A percentile compares a stretch with the other conserved stretches of the same genome.
phyloP scores from a whole-genome alignment of 768 basidiomycete species.

The Lentinula raphanica region DNA sequence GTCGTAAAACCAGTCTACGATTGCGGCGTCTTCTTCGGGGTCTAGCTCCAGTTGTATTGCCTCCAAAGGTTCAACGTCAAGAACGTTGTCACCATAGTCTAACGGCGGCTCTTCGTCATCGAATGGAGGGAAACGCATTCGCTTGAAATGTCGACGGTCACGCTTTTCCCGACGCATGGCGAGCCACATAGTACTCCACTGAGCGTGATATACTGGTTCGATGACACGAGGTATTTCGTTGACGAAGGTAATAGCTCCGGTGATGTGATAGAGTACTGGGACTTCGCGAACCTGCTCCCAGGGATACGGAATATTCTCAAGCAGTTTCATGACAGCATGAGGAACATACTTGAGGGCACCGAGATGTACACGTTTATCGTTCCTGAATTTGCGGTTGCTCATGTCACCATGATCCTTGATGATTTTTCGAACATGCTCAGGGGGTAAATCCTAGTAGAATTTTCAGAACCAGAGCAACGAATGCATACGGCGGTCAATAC shows the following conservation, averaged over 20 bases:
- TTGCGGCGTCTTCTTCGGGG: conserved; percentile 83
- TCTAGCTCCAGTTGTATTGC: conserved; percentile 97
- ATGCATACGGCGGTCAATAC: conserved; percentile 15
- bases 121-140: conserved; percentile 99
- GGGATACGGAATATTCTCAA: conserved; percentile 96
- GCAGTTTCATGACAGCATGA: conserved; percentile 97
- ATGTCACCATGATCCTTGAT: conserved; percentile 99
- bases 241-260: conserved; percentile 98
- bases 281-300: conserved; percentile 99
- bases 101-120: conserved; percentile 99
- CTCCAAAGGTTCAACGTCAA: conserved; percentile 97
- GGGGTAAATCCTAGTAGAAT: conserved; percentile 73
- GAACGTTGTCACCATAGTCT: conserved; percentile 97
- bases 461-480: conserved; percentile 16
- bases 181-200: conserved; percentile 99
- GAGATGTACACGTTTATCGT: conserved; percentile 98
- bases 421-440: conserved; percentile 98
- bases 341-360: conserved; percentile 98
- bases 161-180: conserved; percentile 99
- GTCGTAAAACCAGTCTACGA: conserved; percentile 98
- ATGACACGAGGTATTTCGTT: conserved; percentile 97
- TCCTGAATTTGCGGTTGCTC: conserved; percentile 98
- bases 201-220: conserved; percentile 97
- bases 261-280: conserved; percentile 97
- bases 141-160: conserved; percentile 98